phyloP scores from a whole-genome alignment of 2,329 filamentous ascomycete species.

The Pseudogymnoascus sp. region DNA sequence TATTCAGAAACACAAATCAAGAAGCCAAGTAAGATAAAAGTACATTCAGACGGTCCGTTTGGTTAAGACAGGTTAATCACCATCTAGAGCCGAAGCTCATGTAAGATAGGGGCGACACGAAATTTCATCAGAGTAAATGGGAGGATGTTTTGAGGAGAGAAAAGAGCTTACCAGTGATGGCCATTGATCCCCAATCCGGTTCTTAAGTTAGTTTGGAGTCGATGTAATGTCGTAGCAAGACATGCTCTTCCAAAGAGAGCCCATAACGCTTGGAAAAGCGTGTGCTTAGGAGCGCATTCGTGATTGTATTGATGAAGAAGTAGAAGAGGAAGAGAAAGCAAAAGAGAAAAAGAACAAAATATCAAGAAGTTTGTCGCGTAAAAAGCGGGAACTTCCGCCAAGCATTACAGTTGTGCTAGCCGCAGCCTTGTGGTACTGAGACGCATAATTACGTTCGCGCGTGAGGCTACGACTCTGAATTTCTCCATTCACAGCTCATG shows the following conservation, averaged over 20 bases:
- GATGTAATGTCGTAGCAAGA: neutral
- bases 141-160: neutral
- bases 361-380: conserved; percentile 4
- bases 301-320: neutral
- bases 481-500: neutral
- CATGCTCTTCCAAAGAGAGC: neutral
- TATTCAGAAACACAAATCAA: conserved; percentile 15
- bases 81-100: conserved; percentile 32
- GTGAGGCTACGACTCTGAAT: conserved; percentile 4
- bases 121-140: conserved; percentile 41
- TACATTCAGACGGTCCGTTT: conserved; percentile 45
- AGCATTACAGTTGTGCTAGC: conserved; percentile 1
- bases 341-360: conserved; percentile 1
- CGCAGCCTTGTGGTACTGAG: neutral
- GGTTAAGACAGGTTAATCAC: conserved; percentile 52
- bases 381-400: conserved; percentile 7
- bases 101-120: conserved; percentile 53
- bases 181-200: neutral
- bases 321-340: neutral
- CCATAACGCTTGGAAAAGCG: neutral
- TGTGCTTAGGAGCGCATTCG: neutral
- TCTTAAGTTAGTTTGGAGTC: neutral
- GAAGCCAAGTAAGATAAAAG: conserved; percentile 11
- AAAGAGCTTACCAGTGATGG: conserved; percentile 11
- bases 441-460: conserved; percentile 3